phyloP scores from a whole-genome alignment of 345 rosid species.

The Citrus mangshanensis region DNA sequence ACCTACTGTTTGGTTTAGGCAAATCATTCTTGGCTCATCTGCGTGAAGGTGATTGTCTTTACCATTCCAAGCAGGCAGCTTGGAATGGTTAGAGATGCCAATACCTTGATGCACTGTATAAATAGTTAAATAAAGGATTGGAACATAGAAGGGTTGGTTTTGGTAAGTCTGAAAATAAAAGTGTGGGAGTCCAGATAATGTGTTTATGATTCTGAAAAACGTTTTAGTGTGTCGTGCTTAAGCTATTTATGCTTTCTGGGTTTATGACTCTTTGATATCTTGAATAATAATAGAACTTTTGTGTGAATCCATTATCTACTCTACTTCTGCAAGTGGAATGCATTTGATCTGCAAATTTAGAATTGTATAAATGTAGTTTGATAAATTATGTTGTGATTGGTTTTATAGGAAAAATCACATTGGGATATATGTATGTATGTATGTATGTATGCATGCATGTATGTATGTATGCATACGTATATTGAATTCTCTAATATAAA shows the following conservation, averaged over 20 bases:
- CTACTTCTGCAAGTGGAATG: background rate
- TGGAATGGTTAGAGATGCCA: constrained; percentile 17
- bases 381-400: background rate
- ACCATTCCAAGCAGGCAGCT: constrained; percentile 11
- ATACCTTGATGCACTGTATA: constrained; percentile 22
- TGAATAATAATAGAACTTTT: constrained; percentile 1
- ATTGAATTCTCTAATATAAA: no score
- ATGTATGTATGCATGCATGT: accelerated
- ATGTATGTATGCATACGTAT: no score
- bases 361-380: background rate
- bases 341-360: background rate
- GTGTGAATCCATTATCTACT: background rate
- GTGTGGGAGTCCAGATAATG: background rate
- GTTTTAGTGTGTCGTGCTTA: constrained; percentile 5
- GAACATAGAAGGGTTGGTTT: constrained; percentile 2
- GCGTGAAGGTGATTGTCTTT: constrained; percentile 28
- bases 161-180: background rate
- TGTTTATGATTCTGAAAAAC: constrained; percentile 3
- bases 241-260: background rate
- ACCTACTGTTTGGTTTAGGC: constrained; percentile 65
- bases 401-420: no score
- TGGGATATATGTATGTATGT: no score
- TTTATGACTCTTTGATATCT: background rate
- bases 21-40: constrained; percentile 90
- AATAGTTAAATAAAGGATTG: background rate